Conservation (phyloP, 495 filamentous ascomycete genomes). For the Neurospora africana region DNA sequence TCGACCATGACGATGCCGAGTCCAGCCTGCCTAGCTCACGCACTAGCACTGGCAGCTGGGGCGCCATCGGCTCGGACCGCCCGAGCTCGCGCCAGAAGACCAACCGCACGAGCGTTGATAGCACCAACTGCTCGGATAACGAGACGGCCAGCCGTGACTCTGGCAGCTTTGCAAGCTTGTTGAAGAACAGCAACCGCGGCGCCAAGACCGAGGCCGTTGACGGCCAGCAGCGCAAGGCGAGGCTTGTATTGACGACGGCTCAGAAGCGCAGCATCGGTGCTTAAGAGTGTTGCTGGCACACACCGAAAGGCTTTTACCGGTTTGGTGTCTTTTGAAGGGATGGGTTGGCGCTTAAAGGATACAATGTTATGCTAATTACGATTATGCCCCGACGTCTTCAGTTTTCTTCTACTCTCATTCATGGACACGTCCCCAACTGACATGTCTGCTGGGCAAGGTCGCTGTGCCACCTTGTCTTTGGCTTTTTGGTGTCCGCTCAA, state of each 20-base stretch:
- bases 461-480: neutral
- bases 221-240: conserved; percentile 68
- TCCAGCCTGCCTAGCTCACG: conserved; percentile 68
- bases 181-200: conserved; percentile 42
- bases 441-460: neutral
- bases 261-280: conserved; percentile 67
- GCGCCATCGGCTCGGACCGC: conserved; percentile 78
- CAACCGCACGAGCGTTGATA: conserved; percentile 50
- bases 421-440: neutral
- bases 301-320: neutral
- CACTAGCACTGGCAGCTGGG: conserved; percentile 54
- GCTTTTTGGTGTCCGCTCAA: neutral
- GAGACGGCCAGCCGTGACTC: conserved; percentile 16
- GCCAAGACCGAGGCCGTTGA: conserved; percentile 36
- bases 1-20: conserved; percentile 55
- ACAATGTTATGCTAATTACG: conserved; percentile 27
- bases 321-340: neutral
- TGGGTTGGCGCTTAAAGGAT: conserved; percentile 4
- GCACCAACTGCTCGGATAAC: conserved; percentile 44
- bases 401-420: conserved; percentile 4
- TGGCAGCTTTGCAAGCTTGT: conserved; percentile 46
- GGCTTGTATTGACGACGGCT: conserved; percentile 76
- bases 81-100: conserved; percentile 47
- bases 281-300: conserved; percentile 1
- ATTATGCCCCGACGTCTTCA: conserved; percentile 21